A percentile compares a stretch with the other conserved stretches of the same genome.
phyloP scores from a whole-genome alignment of 164 flowering plant genomes.

The Santalum album region DNA sequence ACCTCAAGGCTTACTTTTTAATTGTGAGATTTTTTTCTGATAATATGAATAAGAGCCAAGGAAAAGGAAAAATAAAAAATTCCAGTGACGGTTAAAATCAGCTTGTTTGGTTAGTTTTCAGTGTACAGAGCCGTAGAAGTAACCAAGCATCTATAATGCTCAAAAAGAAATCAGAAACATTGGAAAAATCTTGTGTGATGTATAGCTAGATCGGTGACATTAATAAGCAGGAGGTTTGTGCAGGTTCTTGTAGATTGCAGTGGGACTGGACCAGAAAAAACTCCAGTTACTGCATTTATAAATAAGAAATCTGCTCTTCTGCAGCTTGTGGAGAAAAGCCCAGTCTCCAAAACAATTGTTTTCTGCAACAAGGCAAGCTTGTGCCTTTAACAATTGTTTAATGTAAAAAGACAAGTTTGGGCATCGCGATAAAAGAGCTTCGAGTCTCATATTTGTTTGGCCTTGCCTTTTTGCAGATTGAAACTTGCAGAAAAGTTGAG shows the following conservation, averaged over 20 bases:
- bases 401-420: not conserved
- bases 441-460: not conserved
- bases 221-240: constrained; percentile 6
- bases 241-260: constrained; percentile 96
- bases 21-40: no score
- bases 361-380: constrained; percentile 85
- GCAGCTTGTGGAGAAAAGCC: constrained; percentile 52
- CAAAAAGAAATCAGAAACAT: no score
- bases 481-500: constrained; percentile 94
- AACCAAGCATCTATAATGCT: no score
- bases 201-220: no score
- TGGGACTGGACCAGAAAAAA: constrained; percentile 63
- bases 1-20: no score
- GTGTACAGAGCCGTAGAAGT: no score
- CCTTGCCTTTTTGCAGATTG: constrained; percentile 50
- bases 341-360: constrained; percentile 69
- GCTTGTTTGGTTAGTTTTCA: no score
- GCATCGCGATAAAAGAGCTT: not conserved
- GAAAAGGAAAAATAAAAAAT: no score
- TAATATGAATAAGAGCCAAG: no score
- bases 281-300: constrained; percentile 78
- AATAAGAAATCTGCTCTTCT: constrained; percentile 85
- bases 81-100: no score
- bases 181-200: no score
- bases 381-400: not conserved